These are phyloP conservation scores for Colletotrichum sidae DNA, from an alignment of 2,329 filamentous ascomycete genomes.

Conservation along the genomic window DNA sequence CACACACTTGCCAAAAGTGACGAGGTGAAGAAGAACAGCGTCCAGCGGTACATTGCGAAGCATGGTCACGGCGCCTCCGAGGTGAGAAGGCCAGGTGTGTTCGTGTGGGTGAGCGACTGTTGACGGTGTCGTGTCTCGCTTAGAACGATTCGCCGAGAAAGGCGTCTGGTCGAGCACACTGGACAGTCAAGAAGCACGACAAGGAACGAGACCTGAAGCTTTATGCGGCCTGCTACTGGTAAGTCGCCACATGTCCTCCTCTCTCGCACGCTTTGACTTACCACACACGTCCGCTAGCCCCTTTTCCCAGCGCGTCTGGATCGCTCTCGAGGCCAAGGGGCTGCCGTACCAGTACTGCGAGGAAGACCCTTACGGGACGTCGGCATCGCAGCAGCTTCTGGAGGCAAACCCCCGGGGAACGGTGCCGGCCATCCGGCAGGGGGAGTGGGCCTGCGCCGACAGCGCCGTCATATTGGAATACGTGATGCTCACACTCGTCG, in stretches of 20 bases:
- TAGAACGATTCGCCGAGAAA: constrained; percentile 58
- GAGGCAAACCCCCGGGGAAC: constrained; percentile 82
- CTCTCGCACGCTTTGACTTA: no score
- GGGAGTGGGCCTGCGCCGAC: constrained; percentile 85
- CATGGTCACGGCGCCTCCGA: constrained; percentile 75
- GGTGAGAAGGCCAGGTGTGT: constrained; percentile 72
- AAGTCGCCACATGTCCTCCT: constrained; percentile 42
- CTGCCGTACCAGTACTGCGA: constrained; percentile 89
- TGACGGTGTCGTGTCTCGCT: not conserved
- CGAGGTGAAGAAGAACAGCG: constrained; percentile 83
- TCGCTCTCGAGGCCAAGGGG: constrained; percentile 83
- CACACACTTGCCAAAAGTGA: constrained; percentile 81
- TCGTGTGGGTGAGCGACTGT: constrained; percentile 48
- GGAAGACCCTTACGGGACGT: constrained; percentile 82
- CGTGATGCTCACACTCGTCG: constrained; percentile 54
- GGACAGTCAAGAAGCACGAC: constrained; percentile 77
- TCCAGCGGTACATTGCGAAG: constrained; percentile 73
- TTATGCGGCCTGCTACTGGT: constrained; percentile 89
- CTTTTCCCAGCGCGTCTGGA: constrained; percentile 91
- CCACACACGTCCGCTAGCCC: constrained; percentile 61
- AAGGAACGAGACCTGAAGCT: constrained; percentile 79
- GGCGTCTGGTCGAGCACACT: constrained; percentile 76
- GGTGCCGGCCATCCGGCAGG: constrained; percentile 81
- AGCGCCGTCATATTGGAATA: constrained; percentile 89
- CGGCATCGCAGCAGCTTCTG: constrained; percentile 65